Evolutionary conservation across 1,284 basidiomycete genomes (phyloP).

Genomic region (Ceratobasidium sp.): DNA sequence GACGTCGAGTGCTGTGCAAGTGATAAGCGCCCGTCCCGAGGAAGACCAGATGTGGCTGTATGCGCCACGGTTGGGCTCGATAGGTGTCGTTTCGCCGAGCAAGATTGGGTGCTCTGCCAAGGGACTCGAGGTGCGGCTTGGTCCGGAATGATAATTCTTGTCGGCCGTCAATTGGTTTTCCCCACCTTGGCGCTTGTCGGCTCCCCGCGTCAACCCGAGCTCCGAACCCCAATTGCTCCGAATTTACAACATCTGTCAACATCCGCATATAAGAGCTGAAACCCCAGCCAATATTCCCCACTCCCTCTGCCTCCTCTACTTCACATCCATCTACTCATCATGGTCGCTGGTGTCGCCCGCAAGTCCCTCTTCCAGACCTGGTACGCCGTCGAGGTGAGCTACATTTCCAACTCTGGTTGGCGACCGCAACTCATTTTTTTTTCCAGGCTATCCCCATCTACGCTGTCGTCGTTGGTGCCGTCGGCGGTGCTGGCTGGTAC

Average conservation of each 20-base stretch:
- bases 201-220: slow-evolving; percentile 2
- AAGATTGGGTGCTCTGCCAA: too few species aligned
- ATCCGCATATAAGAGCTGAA: slow-evolving; percentile 2
- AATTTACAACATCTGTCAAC: slow-evolving; percentile 14
- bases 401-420: not conserved
- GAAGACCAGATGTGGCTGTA: not conserved
- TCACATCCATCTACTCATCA: slow-evolving; percentile 1
- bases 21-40: not conserved
- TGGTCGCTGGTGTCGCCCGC: slow-evolving; percentile 38
- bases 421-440: slow-evolving; percentile 8
- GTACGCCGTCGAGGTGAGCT: slow-evolving; percentile 80
- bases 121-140: not conserved
- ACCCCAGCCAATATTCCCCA: slow-evolving; percentile 6
- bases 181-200: not conserved
- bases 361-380: slow-evolving; percentile 56
- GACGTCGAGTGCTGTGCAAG: not conserved
- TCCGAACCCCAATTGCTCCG: slow-evolving; percentile 15
- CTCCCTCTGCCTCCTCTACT: slow-evolving; percentile 5
- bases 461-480: slow-evolving; percentile 69
- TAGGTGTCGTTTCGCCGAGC: not conserved
- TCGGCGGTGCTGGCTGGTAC: slow-evolving; percentile 63
- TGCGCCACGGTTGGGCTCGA: not conserved
- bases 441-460: slow-evolving; percentile 78
- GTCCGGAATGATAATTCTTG: not conserved
- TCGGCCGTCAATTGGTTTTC: not conserved